These are phyloP conservation scores for Tuber aestivum DNA, from an alignment of 495 filamentous ascomycete genomes.

Conservation along the genomic window DNA sequence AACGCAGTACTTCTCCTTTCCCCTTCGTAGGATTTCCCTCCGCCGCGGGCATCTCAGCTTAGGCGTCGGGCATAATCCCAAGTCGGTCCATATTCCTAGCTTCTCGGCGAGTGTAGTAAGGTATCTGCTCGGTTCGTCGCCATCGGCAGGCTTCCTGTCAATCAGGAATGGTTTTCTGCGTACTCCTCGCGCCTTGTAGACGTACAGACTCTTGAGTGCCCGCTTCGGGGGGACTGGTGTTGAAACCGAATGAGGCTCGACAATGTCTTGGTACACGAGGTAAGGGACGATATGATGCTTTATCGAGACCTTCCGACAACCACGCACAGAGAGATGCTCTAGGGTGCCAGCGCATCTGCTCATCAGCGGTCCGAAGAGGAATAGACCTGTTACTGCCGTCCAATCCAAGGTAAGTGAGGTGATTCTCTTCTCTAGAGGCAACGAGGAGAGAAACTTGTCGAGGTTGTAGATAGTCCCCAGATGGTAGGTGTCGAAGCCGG, in stretches of 20 bases:
- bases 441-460: slow-evolving; percentile 35
- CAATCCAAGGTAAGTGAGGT: slow-evolving; percentile 42
- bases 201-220: slow-evolving; percentile 41
- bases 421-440: slow-evolving; percentile 40
- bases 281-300: slow-evolving; percentile 44
- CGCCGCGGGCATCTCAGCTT: slow-evolving; percentile 42
- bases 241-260: slow-evolving; percentile 35
- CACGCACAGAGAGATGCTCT: slow-evolving; percentile 42
- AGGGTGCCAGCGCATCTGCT: slow-evolving; percentile 40
- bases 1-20: slow-evolving; percentile 42
- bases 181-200: slow-evolving; percentile 42
- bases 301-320: slow-evolving; percentile 42
- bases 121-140: slow-evolving; percentile 42
- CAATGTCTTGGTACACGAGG: slow-evolving; percentile 41
- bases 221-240: slow-evolving; percentile 29
- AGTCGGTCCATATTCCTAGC: slow-evolving; percentile 41
- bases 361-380: slow-evolving; percentile 41
- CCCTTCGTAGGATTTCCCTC: slow-evolving; percentile 37
- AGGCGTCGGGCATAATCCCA: slow-evolving; percentile 42
- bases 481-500: slow-evolving; percentile 39
- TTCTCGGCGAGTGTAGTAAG: slow-evolving; percentile 40
- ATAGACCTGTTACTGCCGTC: slow-evolving; percentile 41
- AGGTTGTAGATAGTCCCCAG: slow-evolving; percentile 43
- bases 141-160: slow-evolving; percentile 42
- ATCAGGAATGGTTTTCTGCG: slow-evolving; percentile 42